Base-by-base conservation (phyloP, 768 basidiomycete species). In the Mrakia frigida region DNA sequence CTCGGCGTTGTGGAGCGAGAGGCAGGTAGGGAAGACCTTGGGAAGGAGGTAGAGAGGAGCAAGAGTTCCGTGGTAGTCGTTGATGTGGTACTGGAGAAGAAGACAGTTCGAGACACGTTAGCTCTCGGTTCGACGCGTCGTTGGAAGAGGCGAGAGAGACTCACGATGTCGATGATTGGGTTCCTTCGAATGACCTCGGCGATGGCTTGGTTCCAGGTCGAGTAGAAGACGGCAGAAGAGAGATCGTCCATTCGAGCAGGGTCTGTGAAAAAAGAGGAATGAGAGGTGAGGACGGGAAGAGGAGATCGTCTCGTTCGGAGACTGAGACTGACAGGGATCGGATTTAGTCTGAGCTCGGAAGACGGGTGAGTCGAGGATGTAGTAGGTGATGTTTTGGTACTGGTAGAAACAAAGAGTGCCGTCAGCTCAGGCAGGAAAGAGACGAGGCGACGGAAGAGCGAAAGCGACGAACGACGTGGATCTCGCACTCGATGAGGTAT, bases 291-390 rank as follows among this genome's bases (percentile, higher is more conserved):
- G 65, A 39, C 63, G 43, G 11, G 43, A 50, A 21, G 46, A 21
- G 46, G 21, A 6, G 21, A 50, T 5, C 46, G n/a, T n/a, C n/a
- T n/a, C n/a, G n/a, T n/a, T n/a, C n/a, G n/a, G n/a, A 25, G 33
- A 31, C 31, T 31, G 18, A 33, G 65, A 35, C 21, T 39, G 6
- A 37, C 37, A 97, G 2, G 94, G 94, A 80, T 97, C 94, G 0
- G 94, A 87, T 84, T 96, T 97, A n/a, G 94, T 95, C 84, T 97
- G 94, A 4, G 94, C 93, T 69, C 94, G 91, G 89, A 97, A 97
- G n/a, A 97, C 94, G 53, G 94, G 94, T 79, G 90, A 92, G 86
- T 96, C 94, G 78, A 97, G 89, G 70, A 97, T 89, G 79, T 96
- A 90, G 81, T 92, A 96, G 72, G 94, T 97, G 83, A 97, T 96